Conservation (phyloP, 2,329 filamentous ascomycete genomes). For the Fusarium irregulare region DNA sequence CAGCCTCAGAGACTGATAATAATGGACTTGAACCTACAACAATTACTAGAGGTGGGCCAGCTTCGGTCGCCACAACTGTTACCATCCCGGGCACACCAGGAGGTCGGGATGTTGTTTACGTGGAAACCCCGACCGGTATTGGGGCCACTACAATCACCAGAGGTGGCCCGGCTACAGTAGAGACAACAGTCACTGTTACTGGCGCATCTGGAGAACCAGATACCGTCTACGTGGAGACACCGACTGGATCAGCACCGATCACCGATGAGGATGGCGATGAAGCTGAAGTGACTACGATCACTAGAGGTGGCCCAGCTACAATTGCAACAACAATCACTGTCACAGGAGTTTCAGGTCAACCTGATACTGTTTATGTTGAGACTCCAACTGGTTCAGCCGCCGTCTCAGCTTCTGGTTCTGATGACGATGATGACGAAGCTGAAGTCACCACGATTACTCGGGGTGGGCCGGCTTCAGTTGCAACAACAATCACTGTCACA, state of each 20-base stretch:
- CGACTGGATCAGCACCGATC: not conserved
- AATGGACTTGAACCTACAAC: not conserved
- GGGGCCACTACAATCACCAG: not conserved
- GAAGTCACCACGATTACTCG: not conserved
- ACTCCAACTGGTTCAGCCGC: not conserved
- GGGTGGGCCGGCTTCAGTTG: too few relatives aligned
- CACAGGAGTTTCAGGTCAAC: too few relatives aligned
- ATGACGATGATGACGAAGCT: too few relatives aligned
- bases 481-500: too few relatives aligned
- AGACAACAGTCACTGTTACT: not conserved
- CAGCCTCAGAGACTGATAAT: not conserved
- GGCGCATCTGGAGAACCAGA: not conserved
- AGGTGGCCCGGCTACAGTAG: not conserved
- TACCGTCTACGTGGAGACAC: constrained; percentile 5
- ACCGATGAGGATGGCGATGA: too few relatives aligned
- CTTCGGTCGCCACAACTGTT: not conserved
- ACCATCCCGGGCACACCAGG: not conserved
- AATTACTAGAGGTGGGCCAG: not conserved
- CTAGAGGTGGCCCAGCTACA: not conserved
- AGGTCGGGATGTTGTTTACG: not conserved
- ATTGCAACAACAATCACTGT: too few relatives aligned
- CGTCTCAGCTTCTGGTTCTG: too few relatives aligned
- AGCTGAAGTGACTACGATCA: not conserved
- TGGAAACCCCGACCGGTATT: not conserved
- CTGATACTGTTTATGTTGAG: too few relatives aligned